Evolutionary conservation across 2,329 filamentous ascomycete species (phyloP).

Genomic region (Claviceps fusiformis): DNA sequence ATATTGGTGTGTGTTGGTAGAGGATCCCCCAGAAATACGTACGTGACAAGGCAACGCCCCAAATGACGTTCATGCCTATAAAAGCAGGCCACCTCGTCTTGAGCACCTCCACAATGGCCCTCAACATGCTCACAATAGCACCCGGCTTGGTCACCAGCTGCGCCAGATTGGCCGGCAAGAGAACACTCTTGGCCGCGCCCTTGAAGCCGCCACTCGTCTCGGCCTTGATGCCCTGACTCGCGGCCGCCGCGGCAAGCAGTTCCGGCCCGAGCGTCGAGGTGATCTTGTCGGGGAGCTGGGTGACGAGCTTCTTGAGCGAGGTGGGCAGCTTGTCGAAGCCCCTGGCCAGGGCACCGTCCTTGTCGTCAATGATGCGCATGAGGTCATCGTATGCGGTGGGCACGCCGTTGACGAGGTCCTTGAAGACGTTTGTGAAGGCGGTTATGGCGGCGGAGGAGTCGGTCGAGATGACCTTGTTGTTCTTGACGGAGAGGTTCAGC

Average conservation of each 20-base stretch:
- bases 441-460: conserved; percentile 72
- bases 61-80: conserved; percentile 79
- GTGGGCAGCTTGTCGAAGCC: conserved; percentile 56
- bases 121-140: conserved; percentile 70
- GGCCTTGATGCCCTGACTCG: conserved; percentile 52
- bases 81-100: conserved; percentile 82
- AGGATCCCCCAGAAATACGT: conserved; percentile 13
- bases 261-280: conserved; percentile 67
- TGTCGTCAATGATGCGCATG: conserved; percentile 45
- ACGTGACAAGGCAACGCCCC: conserved; percentile 82
- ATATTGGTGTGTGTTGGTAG: too few relatives aligned
- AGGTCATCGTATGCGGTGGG: conserved; percentile 90
- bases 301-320: conserved; percentile 75
- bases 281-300: conserved; percentile 69
- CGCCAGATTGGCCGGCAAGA: conserved; percentile 59
- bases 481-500: conserved; percentile 68
- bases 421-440: conserved; percentile 79
- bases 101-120: conserved; percentile 80
- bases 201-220: conserved; percentile 44
- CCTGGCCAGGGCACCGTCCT: conserved; percentile 44
- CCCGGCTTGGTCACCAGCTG: conserved; percentile 75
- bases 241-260: conserved; percentile 63
- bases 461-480: conserved; percentile 75
- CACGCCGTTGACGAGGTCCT: conserved; percentile 82
- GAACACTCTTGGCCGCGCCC: conserved; percentile 50